A percentile compares a stretch with the other conserved stretches of the same genome.
phyloP scores from a whole-genome alignment of 2,329 filamentous ascomycete genomes.

The Cercospora zeina region DNA sequence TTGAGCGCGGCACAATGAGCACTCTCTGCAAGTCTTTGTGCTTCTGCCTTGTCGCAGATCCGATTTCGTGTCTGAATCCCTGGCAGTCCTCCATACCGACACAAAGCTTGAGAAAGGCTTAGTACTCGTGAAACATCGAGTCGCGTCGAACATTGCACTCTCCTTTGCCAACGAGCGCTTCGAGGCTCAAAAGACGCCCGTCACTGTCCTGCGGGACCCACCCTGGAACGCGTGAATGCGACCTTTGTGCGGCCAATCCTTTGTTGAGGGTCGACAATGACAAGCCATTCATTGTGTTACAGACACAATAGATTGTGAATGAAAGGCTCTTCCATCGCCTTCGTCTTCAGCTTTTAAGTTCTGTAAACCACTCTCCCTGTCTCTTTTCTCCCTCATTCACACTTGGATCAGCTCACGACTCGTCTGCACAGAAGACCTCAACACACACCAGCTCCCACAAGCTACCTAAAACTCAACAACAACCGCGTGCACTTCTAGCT shows the following conservation, averaged over 20 bases:
- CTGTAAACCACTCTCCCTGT: not conserved
- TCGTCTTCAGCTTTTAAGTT: constrained; percentile 19
- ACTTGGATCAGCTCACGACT: constrained; percentile 2
- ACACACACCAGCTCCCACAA: constrained; percentile 14
- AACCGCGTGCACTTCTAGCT: constrained; percentile 26
- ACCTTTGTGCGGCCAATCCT: constrained; percentile 9
- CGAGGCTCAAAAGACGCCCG: constrained; percentile 3
- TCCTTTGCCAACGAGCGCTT: constrained; percentile 9
- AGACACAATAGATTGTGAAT: constrained; percentile 22
- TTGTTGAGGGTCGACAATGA: constrained; percentile 9
- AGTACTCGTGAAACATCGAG: constrained; percentile 16
- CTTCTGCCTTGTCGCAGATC: constrained; percentile 5
- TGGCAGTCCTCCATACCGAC: constrained; percentile 4
- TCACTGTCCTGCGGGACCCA: not conserved
- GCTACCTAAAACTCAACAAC: constrained; percentile 19
- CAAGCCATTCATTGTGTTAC: constrained; percentile 16
- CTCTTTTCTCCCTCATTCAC: constrained; percentile 12
- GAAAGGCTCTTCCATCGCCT: constrained; percentile 19
- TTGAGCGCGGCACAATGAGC: constrained; percentile 3
- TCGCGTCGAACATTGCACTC: not conserved
- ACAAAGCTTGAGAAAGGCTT: constrained; percentile 18
- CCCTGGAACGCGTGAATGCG: constrained; percentile 14
- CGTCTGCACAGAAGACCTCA: constrained; percentile 11
- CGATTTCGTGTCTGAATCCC: constrained; percentile 4
- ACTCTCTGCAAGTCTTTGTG: constrained; percentile 8